Conservation (phyloP, 495 filamentous ascomycete species). For the Aspergillus conjunctus region DNA sequence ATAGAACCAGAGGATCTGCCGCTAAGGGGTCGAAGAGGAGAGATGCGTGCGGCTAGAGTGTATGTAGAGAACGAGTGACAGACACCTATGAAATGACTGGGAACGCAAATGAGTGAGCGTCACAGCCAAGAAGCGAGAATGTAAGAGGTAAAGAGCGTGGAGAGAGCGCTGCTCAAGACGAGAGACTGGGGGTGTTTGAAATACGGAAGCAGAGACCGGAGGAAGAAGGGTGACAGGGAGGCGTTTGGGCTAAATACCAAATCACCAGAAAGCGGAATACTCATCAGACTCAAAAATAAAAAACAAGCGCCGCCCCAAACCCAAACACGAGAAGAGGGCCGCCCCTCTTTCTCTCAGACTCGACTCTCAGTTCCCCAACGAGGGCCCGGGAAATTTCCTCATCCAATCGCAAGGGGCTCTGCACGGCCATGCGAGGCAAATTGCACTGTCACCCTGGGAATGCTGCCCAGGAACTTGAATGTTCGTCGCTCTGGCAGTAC, state of each 20-base stretch:
- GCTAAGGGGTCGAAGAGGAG: conserved; percentile 8
- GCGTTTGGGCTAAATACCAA: conserved; percentile 18
- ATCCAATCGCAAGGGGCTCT: conserved; percentile 25
- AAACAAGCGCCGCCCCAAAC: background rate
- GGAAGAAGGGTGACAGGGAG: conserved; percentile 12
- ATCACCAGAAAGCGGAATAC: background rate
- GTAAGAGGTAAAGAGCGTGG: conserved; percentile 29
- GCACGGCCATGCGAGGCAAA: conserved; percentile 7
- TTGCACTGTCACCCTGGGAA: conserved; percentile 15
- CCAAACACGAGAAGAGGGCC: conserved; percentile 7
- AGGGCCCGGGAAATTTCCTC: conserved; percentile 14
- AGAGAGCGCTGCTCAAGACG: conserved; percentile 33
- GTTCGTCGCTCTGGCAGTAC: background rate
- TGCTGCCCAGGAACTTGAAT: conserved; percentile 7
- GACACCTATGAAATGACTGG: conserved; percentile 13
- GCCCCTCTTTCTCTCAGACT: background rate
- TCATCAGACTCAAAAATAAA: background rate
- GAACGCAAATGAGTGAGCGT: conserved; percentile 35
- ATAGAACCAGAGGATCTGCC: conserved; percentile 3
- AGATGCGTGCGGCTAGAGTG: conserved; percentile 9
- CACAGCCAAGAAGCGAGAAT: conserved; percentile 16
- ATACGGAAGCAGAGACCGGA: conserved; percentile 16
- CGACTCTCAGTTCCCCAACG: background rate
- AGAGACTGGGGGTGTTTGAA: conserved; percentile 23
- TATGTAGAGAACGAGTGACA: conserved; percentile 22